phyloP scores from a whole-genome alignment of 1,139 yeast species.

The Yamadazyma songkhlaensis region DNA sequence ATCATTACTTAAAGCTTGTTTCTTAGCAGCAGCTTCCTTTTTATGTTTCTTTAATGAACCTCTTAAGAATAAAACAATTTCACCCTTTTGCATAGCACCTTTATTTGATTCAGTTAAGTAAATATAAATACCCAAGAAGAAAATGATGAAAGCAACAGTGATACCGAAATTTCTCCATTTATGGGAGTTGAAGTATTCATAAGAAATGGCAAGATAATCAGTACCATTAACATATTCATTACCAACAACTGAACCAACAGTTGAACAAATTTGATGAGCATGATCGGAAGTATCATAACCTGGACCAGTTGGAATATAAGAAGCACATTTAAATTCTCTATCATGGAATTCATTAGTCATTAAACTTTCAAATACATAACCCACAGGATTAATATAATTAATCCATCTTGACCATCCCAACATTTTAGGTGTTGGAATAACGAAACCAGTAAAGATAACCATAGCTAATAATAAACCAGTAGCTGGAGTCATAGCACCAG shows the following conservation, averaged over 20 bases:
- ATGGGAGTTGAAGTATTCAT: conserved; percentile 51
- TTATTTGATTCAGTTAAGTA: conserved; percentile 61
- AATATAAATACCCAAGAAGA: conserved; percentile 57
- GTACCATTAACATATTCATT: conserved; percentile 53
- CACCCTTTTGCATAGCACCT: conserved; percentile 83
- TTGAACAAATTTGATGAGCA: conserved; percentile 49
- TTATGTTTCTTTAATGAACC: conserved; percentile 25
- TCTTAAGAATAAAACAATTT: conserved; percentile 63
- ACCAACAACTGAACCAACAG: conserved; percentile 67
- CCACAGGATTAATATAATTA: conserved; percentile 54
- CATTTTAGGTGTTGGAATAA: conserved; percentile 55
- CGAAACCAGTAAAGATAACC: conserved; percentile 59
- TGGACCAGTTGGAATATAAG: conserved; percentile 48
- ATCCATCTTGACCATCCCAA: conserved; percentile 68
- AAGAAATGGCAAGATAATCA: conserved; percentile 46
- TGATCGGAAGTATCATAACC: conserved; percentile 39
- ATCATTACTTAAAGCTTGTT: conserved; percentile 10
- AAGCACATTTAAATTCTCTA: conserved; percentile 45
- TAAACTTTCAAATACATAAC: conserved; percentile 54
- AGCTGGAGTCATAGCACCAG: conserved; percentile 64
- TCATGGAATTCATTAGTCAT: conserved; percentile 56
- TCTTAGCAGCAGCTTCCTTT: conserved; percentile 13
- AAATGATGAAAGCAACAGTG: conserved; percentile 49
- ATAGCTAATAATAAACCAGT: conserved; percentile 52
- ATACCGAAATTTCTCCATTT: conserved; percentile 88